Evolutionary conservation across 2,329 filamentous ascomycete genomes (phyloP), one percentile per base, ranked within the genome.

Genomic region (Pseudocercospora fuligena): DNA sequence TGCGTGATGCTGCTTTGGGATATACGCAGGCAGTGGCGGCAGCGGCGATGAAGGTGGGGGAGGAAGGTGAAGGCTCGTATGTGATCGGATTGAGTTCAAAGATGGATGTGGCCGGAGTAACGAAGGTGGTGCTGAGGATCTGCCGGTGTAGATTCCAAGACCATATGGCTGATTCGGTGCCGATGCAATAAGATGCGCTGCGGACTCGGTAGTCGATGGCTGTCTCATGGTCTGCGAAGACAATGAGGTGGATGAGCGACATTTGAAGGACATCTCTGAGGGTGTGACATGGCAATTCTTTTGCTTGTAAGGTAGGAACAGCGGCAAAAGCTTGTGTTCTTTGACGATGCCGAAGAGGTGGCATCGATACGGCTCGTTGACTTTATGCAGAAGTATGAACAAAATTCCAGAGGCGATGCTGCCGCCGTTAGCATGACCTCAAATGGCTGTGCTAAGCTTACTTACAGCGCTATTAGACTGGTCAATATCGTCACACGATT

Each of bases 231-330:
- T 72, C 29, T 66, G 61, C 4, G 69, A 67, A 2, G 72, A 70
- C 1, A 76, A 67, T 0, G 73, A 73, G 2, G 68, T 67, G 1
- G 74, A 73, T 9, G 75, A 74, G 31, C 73, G 70, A 67, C 75
- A 76, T 62, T 76, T 74, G 68, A 76, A 75, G 3, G 75, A 75
- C 71, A 75, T 73, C n/a, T 75, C 71, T 9, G 73, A 75, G 62
- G 60, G 69, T 57, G 68, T 69, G 1, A 68, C 47, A 9, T 61
- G 65, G 8, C 68, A 57, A 12, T 57, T 27, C 21, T 67, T 66
- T 1, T 61, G 62, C 25, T 68, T 70, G 47, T 75, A 71, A 9
- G 72, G 69, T 1, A 74, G 59, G 21, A 60, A 68, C 1, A 73
- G 61, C 1, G 72, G 72, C 19, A 73, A 58, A 9, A 74, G 67